Percentiles rank a stretch among this genome's conserved stretches.
Conservation (phyloP, 2,329 filamentous ascomycete genomes). For the Hypomyces rosellus region DNA sequence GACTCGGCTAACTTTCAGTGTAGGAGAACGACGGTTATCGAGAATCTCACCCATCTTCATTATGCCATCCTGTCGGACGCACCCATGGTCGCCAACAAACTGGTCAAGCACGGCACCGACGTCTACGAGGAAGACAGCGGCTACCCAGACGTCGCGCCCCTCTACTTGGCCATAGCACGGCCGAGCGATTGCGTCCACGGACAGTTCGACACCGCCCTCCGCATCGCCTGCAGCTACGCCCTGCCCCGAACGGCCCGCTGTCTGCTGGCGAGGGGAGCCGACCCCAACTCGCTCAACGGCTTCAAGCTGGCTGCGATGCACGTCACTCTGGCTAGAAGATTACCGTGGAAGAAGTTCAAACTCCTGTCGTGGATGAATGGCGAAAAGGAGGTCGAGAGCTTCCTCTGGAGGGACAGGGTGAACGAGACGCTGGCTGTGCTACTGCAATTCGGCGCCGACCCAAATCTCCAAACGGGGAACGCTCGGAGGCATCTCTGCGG, state of each 20-base stretch:
- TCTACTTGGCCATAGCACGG: constrained; percentile 5
- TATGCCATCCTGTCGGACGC: constrained; percentile 9
- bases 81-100: background rate
- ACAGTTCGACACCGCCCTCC: constrained; percentile 6
- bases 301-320: constrained; percentile 9
- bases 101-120: constrained; percentile 6
- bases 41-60: constrained; percentile 1
- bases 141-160: constrained; percentile 3
- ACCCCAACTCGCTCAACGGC: constrained; percentile 3
- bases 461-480: background rate
- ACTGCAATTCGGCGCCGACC: constrained; percentile 7
- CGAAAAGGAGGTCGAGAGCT: background rate
- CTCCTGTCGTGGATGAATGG: background rate
- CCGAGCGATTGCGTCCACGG: background rate
- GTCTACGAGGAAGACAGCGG: background rate
- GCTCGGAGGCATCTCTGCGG: background rate
- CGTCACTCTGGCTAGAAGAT: background rate
- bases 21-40: background rate
- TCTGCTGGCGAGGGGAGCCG: constrained; percentile 6
- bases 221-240: constrained; percentile 10
- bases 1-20: background rate
- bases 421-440: constrained; percentile 1
- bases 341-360: constrained; percentile 5
- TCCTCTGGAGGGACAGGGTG: constrained; percentile 1
- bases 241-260: constrained; percentile 4